These are phyloP conservation scores for Fusarium caatingaense DNA, from an alignment of 2,329 filamentous ascomycete genomes.

Conservation along the genomic window DNA sequence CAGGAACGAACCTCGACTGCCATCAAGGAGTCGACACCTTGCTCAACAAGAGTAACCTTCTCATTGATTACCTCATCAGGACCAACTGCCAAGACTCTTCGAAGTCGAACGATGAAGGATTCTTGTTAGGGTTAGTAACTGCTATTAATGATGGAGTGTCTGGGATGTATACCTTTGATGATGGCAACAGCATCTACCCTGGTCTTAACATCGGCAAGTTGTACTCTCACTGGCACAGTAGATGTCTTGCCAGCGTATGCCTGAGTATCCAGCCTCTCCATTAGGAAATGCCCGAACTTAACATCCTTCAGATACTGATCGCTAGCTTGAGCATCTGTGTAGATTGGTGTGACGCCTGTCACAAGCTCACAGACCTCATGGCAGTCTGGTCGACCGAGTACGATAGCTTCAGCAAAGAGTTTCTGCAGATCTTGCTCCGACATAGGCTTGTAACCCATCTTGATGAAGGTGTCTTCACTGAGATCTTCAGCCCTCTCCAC, in stretches of 20 bases:
- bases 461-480: background rate
- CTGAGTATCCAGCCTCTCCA: background rate
- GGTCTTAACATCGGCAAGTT: background rate
- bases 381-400: background rate
- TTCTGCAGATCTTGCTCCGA: background rate
- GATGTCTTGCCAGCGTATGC: background rate
- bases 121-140: background rate
- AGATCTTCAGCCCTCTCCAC: background rate
- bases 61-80: background rate
- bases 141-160: too few relatives aligned
- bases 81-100: background rate
- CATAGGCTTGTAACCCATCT: background rate
- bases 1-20: slow-evolving; percentile 8
- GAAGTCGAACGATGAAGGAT: background rate
- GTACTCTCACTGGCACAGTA: background rate
- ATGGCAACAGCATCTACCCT: background rate
- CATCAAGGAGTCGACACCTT: background rate
- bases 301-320: background rate
- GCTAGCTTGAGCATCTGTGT: background rate
- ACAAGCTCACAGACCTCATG: background rate
- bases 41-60: background rate
- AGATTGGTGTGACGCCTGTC: background rate
- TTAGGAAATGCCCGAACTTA: background rate
- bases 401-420: background rate
- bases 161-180: background rate